Percentiles rank a stretch among this genome's conserved stretches.
Conservation (phyloP, 75 land plant species). For the Pinus albicaulis region DNA sequence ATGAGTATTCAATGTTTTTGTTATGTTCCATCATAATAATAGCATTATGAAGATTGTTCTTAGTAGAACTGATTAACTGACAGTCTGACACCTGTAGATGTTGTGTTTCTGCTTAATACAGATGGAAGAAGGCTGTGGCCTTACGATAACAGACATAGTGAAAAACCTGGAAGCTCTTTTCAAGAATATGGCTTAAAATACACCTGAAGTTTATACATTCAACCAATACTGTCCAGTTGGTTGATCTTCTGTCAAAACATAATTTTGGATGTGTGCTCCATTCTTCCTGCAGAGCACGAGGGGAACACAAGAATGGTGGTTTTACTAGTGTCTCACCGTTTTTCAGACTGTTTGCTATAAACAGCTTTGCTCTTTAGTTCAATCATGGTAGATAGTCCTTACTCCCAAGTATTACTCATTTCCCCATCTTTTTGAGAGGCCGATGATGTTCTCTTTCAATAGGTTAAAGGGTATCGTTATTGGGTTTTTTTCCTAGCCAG, state of each 20-base stretch:
- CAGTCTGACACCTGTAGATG: not conserved
- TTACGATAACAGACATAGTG: not conserved
- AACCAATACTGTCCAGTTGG: not conserved
- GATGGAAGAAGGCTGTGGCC: conserved; percentile 7
- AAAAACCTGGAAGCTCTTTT: conserved; percentile 8
- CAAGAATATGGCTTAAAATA: not conserved
- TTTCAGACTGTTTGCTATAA: not conserved
- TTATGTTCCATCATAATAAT: not conserved
- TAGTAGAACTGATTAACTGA: not conserved
- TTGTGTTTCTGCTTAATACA: not conserved
- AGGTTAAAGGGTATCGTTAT: not conserved
- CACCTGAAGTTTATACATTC: not conserved
- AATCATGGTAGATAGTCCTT: not conserved
- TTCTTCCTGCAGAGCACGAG: not conserved
- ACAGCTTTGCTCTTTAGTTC: not conserved
- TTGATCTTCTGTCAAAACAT: not conserved
- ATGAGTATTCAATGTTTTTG: not conserved
- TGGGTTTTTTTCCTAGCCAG: not conserved
- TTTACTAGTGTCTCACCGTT: not conserved
- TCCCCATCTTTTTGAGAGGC: conserved; percentile 6
- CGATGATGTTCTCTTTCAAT: not conserved
- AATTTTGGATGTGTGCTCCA: not conserved
- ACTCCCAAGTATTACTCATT: not conserved
- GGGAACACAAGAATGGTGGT: not conserved
- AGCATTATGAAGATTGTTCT: not conserved